These are phyloP conservation scores for Triangularia verruculosa DNA, from an alignment of 2,329 filamentous ascomycete species.

Conservation along the genomic window DNA sequence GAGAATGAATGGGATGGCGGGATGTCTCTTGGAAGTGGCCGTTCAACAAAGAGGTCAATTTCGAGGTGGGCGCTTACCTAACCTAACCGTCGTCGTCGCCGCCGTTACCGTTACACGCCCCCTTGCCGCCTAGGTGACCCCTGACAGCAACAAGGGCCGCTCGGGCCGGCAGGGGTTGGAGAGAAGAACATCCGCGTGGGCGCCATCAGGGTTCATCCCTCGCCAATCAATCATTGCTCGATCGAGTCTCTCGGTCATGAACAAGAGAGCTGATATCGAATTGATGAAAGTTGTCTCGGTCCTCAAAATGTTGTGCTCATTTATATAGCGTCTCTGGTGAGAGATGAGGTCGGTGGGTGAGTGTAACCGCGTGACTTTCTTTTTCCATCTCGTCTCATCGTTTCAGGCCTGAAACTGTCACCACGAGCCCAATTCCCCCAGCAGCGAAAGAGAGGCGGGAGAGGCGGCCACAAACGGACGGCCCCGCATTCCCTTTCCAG, in stretches of 20 bases:
- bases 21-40: background rate
- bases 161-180: background rate
- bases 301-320: background rate
- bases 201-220: background rate
- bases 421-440: background rate
- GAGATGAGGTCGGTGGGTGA: background rate
- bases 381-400: background rate
- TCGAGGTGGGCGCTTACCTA: background rate
- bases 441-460: background rate
- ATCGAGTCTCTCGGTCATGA: background rate
- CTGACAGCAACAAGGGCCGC: background rate
- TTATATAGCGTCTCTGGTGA: background rate
- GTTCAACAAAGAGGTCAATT: background rate
- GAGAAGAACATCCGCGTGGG: background rate
- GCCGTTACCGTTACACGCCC: background rate
- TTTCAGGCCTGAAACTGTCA: conserved; percentile 11
- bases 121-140: background rate
- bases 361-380: background rate
- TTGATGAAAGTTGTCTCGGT: background rate
- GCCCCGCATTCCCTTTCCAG: background rate
- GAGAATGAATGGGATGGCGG: too few species aligned
- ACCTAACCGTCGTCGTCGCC: background rate
- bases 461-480: background rate
- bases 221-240: background rate
- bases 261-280: background rate